A percentile compares a stretch with the other conserved stretches of the same genome.
These are phyloP conservation scores for Elsinoe arachidis DNA, from an alignment of 2,329 filamentous ascomycete species.

Conservation along the genomic window DNA sequence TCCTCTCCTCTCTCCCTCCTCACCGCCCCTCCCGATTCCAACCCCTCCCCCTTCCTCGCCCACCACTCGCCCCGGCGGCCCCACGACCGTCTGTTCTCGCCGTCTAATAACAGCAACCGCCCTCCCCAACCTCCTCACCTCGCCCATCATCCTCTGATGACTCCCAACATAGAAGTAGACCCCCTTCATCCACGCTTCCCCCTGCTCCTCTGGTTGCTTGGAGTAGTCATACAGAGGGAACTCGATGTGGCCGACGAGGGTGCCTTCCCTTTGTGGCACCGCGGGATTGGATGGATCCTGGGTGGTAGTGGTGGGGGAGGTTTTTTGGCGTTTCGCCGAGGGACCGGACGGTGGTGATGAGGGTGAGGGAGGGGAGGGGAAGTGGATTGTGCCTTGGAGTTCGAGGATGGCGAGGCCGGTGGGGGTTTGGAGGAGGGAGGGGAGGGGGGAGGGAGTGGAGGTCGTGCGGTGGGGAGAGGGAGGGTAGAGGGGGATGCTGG, in stretches of 20 bases:
- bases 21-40: conserved; percentile 24
- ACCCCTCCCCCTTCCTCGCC: conserved; percentile 32
- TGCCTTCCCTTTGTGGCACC: conserved; percentile 22
- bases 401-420: conserved; percentile 83
- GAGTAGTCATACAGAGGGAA: conserved; percentile 66
- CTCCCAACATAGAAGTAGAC: conserved; percentile 82
- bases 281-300: conserved; percentile 15
- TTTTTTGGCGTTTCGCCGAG: conserved; percentile 22
- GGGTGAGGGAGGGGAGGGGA: conserved; percentile 41
- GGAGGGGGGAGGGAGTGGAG: conserved; percentile 53
- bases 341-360: not conserved
- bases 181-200: conserved; percentile 73
- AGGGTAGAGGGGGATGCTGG: conserved; percentile 1
- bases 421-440: conserved; percentile 77
- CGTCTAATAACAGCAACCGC: conserved; percentile 70
- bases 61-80: conserved; percentile 23
- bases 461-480: not conserved
- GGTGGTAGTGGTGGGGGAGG: conserved; percentile 23
- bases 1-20: conserved; percentile 23
- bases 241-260: conserved; percentile 61
- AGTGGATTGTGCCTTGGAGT: conserved; percentile 83
- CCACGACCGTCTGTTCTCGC: conserved; percentile 27
- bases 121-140: conserved; percentile 76
- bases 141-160: conserved; percentile 80
- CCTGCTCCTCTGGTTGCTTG: conserved; percentile 27